Evolutionary conservation across 1,284 basidiomycete genomes (phyloP), one percentile per base, ranked within the genome.

Genomic region (Chondrostereum purpureum): DNA sequence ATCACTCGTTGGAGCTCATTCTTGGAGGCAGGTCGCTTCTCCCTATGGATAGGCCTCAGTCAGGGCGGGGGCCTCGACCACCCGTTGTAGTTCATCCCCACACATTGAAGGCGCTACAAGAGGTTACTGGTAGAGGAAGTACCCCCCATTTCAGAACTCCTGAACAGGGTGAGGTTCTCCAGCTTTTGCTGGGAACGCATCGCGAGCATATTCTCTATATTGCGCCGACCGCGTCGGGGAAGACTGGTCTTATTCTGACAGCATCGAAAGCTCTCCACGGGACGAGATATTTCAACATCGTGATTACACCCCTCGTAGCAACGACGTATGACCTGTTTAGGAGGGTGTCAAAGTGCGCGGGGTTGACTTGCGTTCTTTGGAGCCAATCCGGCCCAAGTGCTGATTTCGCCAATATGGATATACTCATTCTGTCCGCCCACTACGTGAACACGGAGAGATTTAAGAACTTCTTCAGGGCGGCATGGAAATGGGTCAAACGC

Each of bases 201-300:
- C 2, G 45, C 2, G 2, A 35, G 23, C 54, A 55, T 18, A 50
- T 58, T 0, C n/a, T 58, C 5, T 47, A 44, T 0, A 17, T 58
- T 2, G 10, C 57, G 14, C 53, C 53, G 0, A 58, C 53, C 0
- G 52, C 55, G 1, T 52, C 51, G 4, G 51, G 57, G 0, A 56
- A 58, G 22, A 56, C 55, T 23, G 6, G 53, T 0, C 47, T 53
- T 0, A 53, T 58, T 33, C 55, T 58, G 17, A 38, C 16, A 0
- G 52, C 52, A 2, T 41, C 57, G 0, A 0, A 51, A 0, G n/a
- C n/a, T n/a, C 5, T 58, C 0, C 39, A 43, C 0, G 52, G 51
- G 0, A 4, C 12, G 2, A 18, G 19, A 0, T 10, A 57, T 1
- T 57, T 56, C 6, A n/a, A n/a, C n/a, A 16, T 58, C 0, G 47